Evolutionary conservation across 768 basidiomycete species (phyloP).

Genomic region (Suillus decipiens): DNA sequence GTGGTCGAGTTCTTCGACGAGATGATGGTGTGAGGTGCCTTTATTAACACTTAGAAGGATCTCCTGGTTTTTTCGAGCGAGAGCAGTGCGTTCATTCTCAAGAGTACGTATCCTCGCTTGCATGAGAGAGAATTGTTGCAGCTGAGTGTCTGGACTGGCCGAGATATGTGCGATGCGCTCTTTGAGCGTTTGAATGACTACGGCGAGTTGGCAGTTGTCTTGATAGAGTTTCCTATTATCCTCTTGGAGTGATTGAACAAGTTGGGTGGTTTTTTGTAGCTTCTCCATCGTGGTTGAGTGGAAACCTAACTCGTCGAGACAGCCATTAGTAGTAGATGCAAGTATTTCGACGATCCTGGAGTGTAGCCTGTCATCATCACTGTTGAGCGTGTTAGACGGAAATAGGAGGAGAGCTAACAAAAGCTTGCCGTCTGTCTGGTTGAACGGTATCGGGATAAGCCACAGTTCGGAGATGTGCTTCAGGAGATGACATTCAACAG

Average conservation of each 20-base stretch:
- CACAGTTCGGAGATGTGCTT: not conserved
- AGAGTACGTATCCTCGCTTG: slow-evolving; percentile 29
- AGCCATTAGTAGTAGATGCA: slow-evolving; percentile 45
- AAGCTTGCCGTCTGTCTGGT: not conserved
- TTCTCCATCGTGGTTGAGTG: slow-evolving; percentile 39
- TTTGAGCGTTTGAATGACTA: slow-evolving; percentile 31
- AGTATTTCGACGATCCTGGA: slow-evolving; percentile 43
- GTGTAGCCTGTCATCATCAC: slow-evolving; percentile 19
- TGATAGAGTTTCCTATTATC: slow-evolving; percentile 37
- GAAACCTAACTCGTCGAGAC: slow-evolving; percentile 49
- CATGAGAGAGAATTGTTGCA: slow-evolving; percentile 20
- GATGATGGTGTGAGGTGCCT: slow-evolving; percentile 20
- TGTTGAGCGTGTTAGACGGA: not conserved
- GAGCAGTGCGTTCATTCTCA: slow-evolving; percentile 19
- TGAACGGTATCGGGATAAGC: not conserved
- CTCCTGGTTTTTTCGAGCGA: slow-evolving; percentile 29
- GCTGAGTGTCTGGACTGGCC: slow-evolving; percentile 20
- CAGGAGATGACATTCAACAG: not conserved
- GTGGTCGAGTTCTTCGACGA: slow-evolving; percentile 19
- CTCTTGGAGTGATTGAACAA: slow-evolving; percentile 30
- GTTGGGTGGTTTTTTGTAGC: slow-evolving; percentile 28
- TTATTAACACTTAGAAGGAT: slow-evolving; percentile 18
- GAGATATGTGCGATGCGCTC: slow-evolving; percentile 27
- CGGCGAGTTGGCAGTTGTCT: slow-evolving; percentile 39
- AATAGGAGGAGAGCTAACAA: not conserved